Percentiles rank a stretch among this genome's conserved stretches.
Evolutionary conservation across 148 eudicot species (phyloP).

Genomic region (Silene uniflora): DNA sequence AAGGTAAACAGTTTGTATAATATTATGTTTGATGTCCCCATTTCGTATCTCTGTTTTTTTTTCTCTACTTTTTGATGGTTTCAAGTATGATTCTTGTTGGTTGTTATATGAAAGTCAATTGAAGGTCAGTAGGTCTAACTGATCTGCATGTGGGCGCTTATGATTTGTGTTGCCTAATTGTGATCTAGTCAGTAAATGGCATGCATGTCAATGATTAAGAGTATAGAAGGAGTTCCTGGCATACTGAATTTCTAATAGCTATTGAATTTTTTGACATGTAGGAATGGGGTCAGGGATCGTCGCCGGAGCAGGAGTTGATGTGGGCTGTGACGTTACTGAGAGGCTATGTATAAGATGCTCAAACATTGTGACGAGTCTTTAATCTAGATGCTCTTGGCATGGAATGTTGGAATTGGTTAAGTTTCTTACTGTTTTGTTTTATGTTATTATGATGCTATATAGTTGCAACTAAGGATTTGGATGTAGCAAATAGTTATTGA

Average conservation of each 20-base stretch:
- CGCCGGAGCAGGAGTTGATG: conserved; percentile 91
- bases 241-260: neutral
- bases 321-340: conserved; percentile 26
- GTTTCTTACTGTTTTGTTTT: conserved; percentile 55
- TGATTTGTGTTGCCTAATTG: too few relatives aligned
- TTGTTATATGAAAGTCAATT: too few relatives aligned
- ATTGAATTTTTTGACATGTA: conserved; percentile 25
- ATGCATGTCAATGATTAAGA: neutral
- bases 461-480: conserved; percentile 22
- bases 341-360: conserved; percentile 49
- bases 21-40: neutral
- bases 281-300: conserved; percentile 76
- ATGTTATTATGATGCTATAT: conserved; percentile 29
- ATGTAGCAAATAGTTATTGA: conserved; percentile 23
- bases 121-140: too few relatives aligned
- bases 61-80: too few relatives aligned
- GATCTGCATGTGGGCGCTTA: too few relatives aligned
- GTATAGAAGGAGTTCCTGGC: neutral
- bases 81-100: too few relatives aligned
- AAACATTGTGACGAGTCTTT: conserved; percentile 50
- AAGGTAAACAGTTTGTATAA: neutral
- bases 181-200: neutral
- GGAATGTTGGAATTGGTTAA: conserved; percentile 69
- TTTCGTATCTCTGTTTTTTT: too few relatives aligned
- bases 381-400: conserved; percentile 51